Evolutionary conservation across 495 filamentous ascomycete genomes (phyloP), one percentile per base, ranked within the genome.

Genomic region (Aspergillus asperescens): DNA sequence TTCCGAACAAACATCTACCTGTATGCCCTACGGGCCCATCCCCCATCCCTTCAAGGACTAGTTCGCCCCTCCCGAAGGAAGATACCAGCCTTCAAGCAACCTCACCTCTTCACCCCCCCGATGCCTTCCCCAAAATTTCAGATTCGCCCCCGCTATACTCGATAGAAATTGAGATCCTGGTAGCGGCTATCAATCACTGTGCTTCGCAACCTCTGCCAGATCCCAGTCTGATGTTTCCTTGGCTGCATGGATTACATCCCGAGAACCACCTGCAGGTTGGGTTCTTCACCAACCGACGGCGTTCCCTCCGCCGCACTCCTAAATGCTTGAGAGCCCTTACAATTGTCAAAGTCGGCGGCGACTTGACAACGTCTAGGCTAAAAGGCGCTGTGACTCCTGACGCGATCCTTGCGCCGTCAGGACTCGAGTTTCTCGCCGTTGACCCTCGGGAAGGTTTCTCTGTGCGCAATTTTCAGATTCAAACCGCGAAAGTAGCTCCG

Each of bases 401-500:
- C 9, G 93, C 97, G 68, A 76, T 96, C 39, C 72, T 98, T 34
- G 71, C 61, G 59, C 62, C 68, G 3, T 66, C 63, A 10, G 58
- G 63, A 5, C 50, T 57, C 10, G 72, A 75, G 13, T 74, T 75
- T 46, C 61, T 75, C 41, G 66, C 88, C 23, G 77, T 84, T 15
- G 93, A 98, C 61, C 93, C 93, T 2, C 80, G 70, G 23, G 87
- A 93, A 54, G 93, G 93, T 10, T 86, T 67, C 85, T 96, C 73
- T 48, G 88, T 76, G 75, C 82, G 93, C 19, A 97, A 98, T 67
- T 98, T 98, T 60, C 93, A 98, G 61, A 96, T 97, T 37, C 93
- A 98, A 62, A 82, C 89, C 2, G 88, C 86, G 32, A 98, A 98
- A 65, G 74, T 88, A 61, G 90, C 92, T 25, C 83, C 86, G 53